Evolutionary conservation across 2,329 filamentous ascomycete genomes (phyloP).

Genomic region (Cladobotryum protrusum): DNA sequence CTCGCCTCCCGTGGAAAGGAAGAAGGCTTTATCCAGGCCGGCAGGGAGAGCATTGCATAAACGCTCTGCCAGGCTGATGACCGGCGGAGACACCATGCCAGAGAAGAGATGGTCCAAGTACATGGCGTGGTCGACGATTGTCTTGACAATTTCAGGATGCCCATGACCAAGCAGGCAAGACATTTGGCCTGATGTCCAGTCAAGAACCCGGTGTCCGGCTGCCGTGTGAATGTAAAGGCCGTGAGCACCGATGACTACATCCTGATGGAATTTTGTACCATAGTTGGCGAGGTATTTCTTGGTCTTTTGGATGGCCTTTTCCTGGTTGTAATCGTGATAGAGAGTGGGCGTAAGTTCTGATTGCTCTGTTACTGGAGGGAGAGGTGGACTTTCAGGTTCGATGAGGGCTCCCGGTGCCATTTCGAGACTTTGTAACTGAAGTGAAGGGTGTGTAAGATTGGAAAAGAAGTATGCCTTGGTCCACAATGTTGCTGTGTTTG

Average conservation of each 20-base stretch:
- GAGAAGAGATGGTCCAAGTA: conserved; percentile 54
- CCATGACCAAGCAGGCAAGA: conserved; percentile 52
- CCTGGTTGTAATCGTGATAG: conserved; percentile 17
- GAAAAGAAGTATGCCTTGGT: too few relatives aligned
- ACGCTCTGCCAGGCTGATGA: conserved; percentile 47
- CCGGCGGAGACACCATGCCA: conserved; percentile 52
- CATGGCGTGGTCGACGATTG: conserved; percentile 41
- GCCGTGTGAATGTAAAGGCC: conserved; percentile 42
- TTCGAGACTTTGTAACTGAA: neutral
- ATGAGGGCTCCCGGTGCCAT: conserved; percentile 21
- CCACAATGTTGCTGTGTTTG: neutral
- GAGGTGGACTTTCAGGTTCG: conserved; percentile 5
- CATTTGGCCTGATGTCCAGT: conserved; percentile 58
- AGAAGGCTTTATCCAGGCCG: conserved; percentile 49
- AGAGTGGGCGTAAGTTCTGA: conserved; percentile 14
- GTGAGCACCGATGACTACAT: conserved; percentile 36
- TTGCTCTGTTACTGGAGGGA: conserved; percentile 6
- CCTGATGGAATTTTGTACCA: conserved; percentile 22
- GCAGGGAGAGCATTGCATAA: conserved; percentile 43
- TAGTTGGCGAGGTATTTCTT: conserved; percentile 21
- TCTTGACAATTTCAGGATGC: conserved; percentile 51
- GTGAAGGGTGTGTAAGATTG: neutral
- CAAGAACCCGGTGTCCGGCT: conserved; percentile 41
- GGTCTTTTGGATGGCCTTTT: conserved; percentile 17
- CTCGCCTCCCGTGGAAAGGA: conserved; percentile 52